Base-by-base conservation (phyloP, 75 land plant genomes). In the Pinus albicaulis region DNA sequence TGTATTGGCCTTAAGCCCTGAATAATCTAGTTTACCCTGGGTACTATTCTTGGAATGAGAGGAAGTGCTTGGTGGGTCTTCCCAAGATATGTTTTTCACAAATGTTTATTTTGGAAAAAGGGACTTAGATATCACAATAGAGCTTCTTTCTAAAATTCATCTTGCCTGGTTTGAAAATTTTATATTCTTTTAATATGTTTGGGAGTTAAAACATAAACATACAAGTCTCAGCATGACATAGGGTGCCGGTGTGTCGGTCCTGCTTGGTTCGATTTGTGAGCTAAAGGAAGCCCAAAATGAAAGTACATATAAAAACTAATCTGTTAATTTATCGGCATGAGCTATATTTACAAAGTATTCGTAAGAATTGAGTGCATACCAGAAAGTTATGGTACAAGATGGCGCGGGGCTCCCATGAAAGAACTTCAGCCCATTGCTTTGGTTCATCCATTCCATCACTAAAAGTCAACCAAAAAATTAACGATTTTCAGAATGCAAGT, bases 391-490 rank as follows among this genome's bases (percentile, higher is more conserved):
- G 96, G 64, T 88, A 93, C 44, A 93, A 63, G 62, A 88, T 86
- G 56, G 96, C 94, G 68, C 96, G 80, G 56, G 96, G 96, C 85
- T 93, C 96, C 96, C 96, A 93, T 1, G 96, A 89, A 17, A 93
- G 82, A 55, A 92, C 80, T 74, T 93, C 96, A 28, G 82, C 86
- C 94, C 94, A 93, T 71, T 83, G 91, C 75, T 81, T 79, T 64
- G 72, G 80, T 57, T 81, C 76, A 22, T 70, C 83, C 74, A 76
- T 78, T 36, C 71, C 85, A 20, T 78, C 80, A 74, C 74, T 76
- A 65, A 86, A 81, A 78, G 82, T 19, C 55, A 22, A 56, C 73
- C 55, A 72, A 36, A 58, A 59, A 63, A 26, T 24, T 24, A 55
- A 56, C 76, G 20, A 64, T 57, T 66, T 48, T 48, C 53, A 48